These are phyloP conservation scores for Boletellus ananiceps DNA, from an alignment of 768 basidiomycete genomes.

Conservation along the genomic window DNA sequence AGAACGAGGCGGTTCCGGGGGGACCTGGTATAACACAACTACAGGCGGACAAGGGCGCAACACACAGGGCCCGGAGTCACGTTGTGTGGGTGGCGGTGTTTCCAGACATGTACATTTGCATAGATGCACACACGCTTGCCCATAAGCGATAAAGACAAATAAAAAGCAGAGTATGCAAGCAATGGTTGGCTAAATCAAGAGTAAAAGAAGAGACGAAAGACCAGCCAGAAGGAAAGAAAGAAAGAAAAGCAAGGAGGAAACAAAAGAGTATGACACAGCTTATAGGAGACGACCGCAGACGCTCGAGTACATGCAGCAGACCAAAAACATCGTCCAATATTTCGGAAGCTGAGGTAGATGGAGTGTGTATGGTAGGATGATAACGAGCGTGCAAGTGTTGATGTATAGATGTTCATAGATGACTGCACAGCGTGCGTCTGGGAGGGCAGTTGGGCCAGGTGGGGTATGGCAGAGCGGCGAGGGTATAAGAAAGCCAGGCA, in stretches of 20 bases:
- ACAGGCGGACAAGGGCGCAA: conserved; percentile 8
- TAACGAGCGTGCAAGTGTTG: conserved; percentile 25
- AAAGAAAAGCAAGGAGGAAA: background rate
- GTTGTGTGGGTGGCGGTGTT: background rate
- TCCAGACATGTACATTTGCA: conserved; percentile 29
- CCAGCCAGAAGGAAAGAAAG: background rate
- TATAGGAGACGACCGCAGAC: conserved; percentile 5
- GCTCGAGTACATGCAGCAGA: conserved; percentile 24
- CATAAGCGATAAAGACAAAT: conserved; percentile 33
- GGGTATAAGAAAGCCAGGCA: conserved; percentile 31
- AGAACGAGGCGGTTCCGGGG: background rate
- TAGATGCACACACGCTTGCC: conserved; percentile 23
- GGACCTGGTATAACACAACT: conserved; percentile 13
- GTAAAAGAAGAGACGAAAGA: conserved; percentile 2
- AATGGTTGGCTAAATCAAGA: conserved; percentile 22
- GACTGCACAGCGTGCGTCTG: conserved; percentile 14
- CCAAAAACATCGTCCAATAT: conserved; percentile 24
- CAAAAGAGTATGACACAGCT: conserved; percentile 1
- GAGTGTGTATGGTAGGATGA: conserved; percentile 23
- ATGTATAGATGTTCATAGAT: conserved; percentile 22
- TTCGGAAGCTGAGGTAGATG: conserved; percentile 23
- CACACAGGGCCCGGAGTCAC: conserved; percentile 1
- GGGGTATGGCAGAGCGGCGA: conserved; percentile 31
- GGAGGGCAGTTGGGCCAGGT: conserved; percentile 3
- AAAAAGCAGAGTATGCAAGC: conserved; percentile 26